A percentile compares a stretch with the other conserved stretches of the same genome.
phyloP scores from a whole-genome alignment of 2,329 filamentous ascomycete genomes.

The Aureobasidium sp. region DNA sequence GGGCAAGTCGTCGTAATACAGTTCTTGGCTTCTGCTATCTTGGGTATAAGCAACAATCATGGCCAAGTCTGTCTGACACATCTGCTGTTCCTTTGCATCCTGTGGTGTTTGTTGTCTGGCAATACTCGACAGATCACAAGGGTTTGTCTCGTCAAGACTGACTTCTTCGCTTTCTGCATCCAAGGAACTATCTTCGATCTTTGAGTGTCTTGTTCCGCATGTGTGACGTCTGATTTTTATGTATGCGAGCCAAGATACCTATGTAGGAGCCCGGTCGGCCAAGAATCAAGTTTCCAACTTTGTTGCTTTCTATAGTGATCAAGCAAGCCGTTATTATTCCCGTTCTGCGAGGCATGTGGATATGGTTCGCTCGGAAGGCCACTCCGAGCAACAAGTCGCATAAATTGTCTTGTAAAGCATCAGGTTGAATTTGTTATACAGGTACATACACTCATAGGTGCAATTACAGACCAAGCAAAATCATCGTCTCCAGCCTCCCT shows the following conservation, averaged over 20 bases:
- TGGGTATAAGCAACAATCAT: not conserved
- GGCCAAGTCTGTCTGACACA: not conserved
- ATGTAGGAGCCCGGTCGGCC: not conserved
- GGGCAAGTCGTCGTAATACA: not conserved
- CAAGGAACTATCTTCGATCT: not conserved
- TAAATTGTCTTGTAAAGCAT: no score
- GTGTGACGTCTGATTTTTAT: not conserved
- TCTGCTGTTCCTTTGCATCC: not conserved
- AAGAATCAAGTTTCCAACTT: not conserved
- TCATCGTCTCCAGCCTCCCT: conserved; percentile 12
- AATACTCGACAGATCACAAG: no score
- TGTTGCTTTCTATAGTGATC: not conserved
- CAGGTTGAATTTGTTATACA: not conserved
- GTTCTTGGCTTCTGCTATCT: not conserved
- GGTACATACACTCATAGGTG: not conserved
- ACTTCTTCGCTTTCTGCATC: no score
- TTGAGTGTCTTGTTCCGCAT: not conserved
- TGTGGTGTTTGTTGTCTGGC: not conserved
- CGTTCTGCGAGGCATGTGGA: not conserved
- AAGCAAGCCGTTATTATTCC: not conserved
- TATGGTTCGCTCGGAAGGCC: not conserved
- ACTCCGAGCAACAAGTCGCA: no score
- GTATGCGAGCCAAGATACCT: not conserved
- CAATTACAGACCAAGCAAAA: not conserved
- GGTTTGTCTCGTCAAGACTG: not conserved